These are phyloP conservation scores for Malus asiatica DNA, from an alignment of 306 rosid species.

Conservation along the genomic window DNA sequence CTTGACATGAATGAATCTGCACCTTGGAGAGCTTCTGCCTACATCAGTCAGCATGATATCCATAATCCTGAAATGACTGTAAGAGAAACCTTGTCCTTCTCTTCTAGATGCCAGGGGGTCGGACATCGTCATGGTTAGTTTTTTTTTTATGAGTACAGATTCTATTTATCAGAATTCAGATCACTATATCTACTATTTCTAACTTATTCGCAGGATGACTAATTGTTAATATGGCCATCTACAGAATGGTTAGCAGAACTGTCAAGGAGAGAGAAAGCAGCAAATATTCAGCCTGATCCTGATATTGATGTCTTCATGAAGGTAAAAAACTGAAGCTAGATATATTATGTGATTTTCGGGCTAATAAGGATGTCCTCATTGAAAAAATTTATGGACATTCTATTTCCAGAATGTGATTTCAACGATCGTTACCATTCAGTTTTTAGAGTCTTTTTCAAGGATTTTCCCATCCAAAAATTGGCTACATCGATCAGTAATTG, in stretches of 20 bases:
- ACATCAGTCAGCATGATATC: slow-evolving; percentile 39
- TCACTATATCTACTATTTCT: too few relatives aligned
- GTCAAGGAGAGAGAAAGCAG: slow-evolving; percentile 37
- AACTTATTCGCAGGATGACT: too few relatives aligned
- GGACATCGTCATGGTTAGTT: slow-evolving; percentile 33
- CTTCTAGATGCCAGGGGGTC: slow-evolving; percentile 48
- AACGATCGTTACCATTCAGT: too few relatives aligned
- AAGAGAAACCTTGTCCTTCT: slow-evolving; percentile 44
- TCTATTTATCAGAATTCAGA: not conserved
- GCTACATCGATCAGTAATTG: too few relatives aligned
- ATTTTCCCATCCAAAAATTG: too few relatives aligned
- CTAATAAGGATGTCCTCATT: too few relatives aligned
- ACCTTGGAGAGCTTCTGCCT: slow-evolving; percentile 42
- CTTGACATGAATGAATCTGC: slow-evolving; percentile 32
- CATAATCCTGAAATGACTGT: slow-evolving; percentile 49
- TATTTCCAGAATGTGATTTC: too few relatives aligned
- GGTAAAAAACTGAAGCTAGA: slow-evolving; percentile 12
- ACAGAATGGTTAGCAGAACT: slow-evolving; percentile 39
- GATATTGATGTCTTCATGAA: slow-evolving; percentile 50
- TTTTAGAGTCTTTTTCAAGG: too few relatives aligned
- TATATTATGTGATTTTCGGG: too few relatives aligned
- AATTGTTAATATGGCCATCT: not conserved
- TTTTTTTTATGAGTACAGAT: not conserved
- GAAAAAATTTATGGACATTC: too few relatives aligned
- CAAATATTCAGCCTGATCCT: slow-evolving; percentile 45